Base-by-base conservation (phyloP, 2,329 filamentous ascomycete genomes). In the Sporothrix phasma region DNA sequence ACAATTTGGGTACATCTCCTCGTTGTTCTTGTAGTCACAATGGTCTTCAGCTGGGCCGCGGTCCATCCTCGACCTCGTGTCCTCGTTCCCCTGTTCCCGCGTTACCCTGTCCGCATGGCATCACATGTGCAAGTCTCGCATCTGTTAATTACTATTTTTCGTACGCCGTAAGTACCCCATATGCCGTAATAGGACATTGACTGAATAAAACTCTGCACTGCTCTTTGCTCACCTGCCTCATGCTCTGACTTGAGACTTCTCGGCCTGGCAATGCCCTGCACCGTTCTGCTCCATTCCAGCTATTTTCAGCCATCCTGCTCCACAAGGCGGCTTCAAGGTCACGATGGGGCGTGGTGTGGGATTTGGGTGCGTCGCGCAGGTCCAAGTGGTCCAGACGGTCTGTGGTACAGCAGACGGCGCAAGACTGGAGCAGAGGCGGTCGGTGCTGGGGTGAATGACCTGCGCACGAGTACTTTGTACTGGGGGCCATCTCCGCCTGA, bases 331-430 rank as follows among this genome's bases (percentile, higher is more conserved):
- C 51, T 31, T 39, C 31, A 15, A 61, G 51, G 65, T 64, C 62
- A 66, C 65, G 65, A 49, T 66, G 62, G 62, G 62, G 62, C 19
- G 63, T 60, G 53, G 41, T 65, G 41, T 63, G 51, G 51, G 54
- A 37, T 41, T n/a, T 39, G 5, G 60, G 24, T 43, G 31, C 41
- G 58, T 29, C 22, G 43, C 31, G 49, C 53, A 24, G 58, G 29
- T 47, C 41, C 26, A 39, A n/a, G n/a, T n/a, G n/a, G n/a, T n/a
- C n/a, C n/a, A n/a, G n/a, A n/a, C n/a, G n/a, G n/a, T n/a, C n/a
- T n/a, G n/a, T n/a, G n/a, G n/a, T n/a, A n/a, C n/a, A n/a, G n/a
- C n/a, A n/a, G n/a, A n/a, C n/a, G n/a, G n/a, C n/a, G n/a, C n/a
- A n/a, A n/a, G n/a, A n/a, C n/a, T n/a, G n/a, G n/a, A n/a, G n/a